Evolutionary conservation across 2,329 filamentous ascomycete genomes (phyloP), one percentile per base, ranked within the genome.

Genomic region (Ceratocystis lukuohia): DNA sequence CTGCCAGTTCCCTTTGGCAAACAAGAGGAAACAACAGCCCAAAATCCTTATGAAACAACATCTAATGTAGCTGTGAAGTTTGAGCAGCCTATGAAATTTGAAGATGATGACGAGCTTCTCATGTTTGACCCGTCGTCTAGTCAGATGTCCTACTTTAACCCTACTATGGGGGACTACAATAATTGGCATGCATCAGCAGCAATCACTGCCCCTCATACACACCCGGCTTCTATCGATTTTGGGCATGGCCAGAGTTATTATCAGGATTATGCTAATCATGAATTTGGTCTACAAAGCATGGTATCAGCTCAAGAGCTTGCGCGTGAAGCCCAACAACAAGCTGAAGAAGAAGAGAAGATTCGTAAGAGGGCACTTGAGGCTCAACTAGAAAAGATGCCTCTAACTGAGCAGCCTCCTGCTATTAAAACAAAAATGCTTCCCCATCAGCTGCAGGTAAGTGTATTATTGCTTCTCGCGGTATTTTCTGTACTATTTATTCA

Each of bases 341-440:
- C 53, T 1, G 62, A 56, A 25, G n/a, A 65, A 22, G 65, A 64
- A 62, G 65, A 53, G 22, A 33, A 46, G 45, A 62, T 67, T 15
- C 37, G 62, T 10, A 65, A 63, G 20, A 50, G 65, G 22, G 64
- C 65, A 6, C 37, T 65, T 8, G 90, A 96, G 75, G 80, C 85
- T 1, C 79, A 86, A 17, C 76, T 96, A 65, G 81, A 83, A 5
- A 82, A 83, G 56, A 84, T 96, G 84, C 87, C 88, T 0, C 83
- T 84, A 78, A 88, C 87, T 1, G 74, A 82, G 3, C 88, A 91
- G 70, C 91, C 91, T 0, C 71, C 77, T 5, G 76, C 78, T 5
- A 77, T 96, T 53, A 77, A 80, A 28, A 88, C 90, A 0, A 77
- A 82, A 48, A 77, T 96, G 62, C 79, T 96, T 67, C 87, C 89